These are phyloP conservation scores for Fragilaria radians DNA, from an alignment of 108 stramenopile species.

Conservation along the genomic window DNA sequence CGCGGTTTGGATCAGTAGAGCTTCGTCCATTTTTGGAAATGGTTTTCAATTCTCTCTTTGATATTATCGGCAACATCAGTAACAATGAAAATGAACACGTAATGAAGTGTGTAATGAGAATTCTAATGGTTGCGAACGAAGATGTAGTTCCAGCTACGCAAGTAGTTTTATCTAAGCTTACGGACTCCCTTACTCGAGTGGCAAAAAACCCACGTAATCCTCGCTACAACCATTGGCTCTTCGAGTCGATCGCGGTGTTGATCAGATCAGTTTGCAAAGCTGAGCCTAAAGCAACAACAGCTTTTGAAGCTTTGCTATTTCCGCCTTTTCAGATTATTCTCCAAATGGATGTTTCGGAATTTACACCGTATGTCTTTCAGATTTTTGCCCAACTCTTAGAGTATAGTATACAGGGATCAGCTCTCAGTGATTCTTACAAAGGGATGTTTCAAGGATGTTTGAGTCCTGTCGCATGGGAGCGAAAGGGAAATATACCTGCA, in stretches of 20 bases:
- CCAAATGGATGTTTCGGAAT: conserved; percentile 91
- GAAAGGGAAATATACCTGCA: conserved; percentile 93
- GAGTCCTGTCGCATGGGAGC: conserved; percentile 84
- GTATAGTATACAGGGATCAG: conserved; percentile 58
- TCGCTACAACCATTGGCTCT: conserved; percentile 95
- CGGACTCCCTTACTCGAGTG: conserved; percentile 69
- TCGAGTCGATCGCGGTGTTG: conserved; percentile 94
- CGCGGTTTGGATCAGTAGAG: conserved; percentile 55
- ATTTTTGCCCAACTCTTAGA: conserved; percentile 92
- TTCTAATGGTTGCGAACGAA: conserved; percentile 66
- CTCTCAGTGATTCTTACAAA: conserved; percentile 75
- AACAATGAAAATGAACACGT: conserved; percentile 93
- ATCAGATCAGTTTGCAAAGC: conserved; percentile 70
- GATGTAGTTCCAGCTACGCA: conserved; percentile 77
- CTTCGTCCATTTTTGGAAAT: conserved; percentile 71
- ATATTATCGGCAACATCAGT: conserved; percentile 77
- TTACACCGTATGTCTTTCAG: conserved; percentile 98
- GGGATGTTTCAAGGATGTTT: conserved; percentile 82
- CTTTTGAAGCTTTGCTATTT: conserved; percentile 88
- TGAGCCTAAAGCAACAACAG: conserved; percentile 45
- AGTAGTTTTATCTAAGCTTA: conserved; percentile 82
- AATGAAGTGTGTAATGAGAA: conserved; percentile 96
- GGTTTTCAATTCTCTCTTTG: conserved; percentile 86
- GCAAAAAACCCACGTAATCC: conserved; percentile 96
- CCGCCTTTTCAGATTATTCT: conserved; percentile 88